Base-by-base conservation (phyloP, 2,329 filamentous ascomycete species). In the Dactylellina drechsleri region DNA sequence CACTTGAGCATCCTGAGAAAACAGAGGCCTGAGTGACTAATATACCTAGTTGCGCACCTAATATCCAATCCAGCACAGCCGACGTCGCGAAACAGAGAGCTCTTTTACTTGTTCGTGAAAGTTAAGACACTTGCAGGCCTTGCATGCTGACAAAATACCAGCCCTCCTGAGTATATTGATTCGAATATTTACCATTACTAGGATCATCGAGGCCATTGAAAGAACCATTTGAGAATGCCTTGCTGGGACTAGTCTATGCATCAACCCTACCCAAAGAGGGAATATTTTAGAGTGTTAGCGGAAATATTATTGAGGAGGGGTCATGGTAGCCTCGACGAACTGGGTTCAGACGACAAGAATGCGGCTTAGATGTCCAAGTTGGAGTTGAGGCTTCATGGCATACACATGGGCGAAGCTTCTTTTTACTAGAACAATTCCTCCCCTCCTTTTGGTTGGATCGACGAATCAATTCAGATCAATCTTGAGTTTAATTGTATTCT, bases 291-390 rank as follows among this genome's bases (percentile, higher is more conserved):
- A 13, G 8, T 47, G 43, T 13, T 13, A 18, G 15, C 43, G 3
- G 43, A 47, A 18, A n/a, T 1, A 15, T 47, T 18, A 13, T 18
- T 2, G 43, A 4, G 13, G 13, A 47, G 16, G 43, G 43, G 31
- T 2, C 31, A 36, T 7, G 31, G 31, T 36, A 36, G 31, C 31
- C 31, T 47, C 43, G 43, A 47, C 43, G 16, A n/a, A 18, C 15
- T 4, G 13, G 43, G 43, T 15, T 18, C 16, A n/a, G 43, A 47
- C 43, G 31, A 7, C 7, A 47, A 47, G 13, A 6, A 15, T 47
- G 43, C 43, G 43, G 43, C 43, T 47, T 47, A 47, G 43, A 47
- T 36, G 10, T 36, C 31, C 16, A 47, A 47, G 7, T 47, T 47
- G 43, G 13, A 4, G 13, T 18, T 47, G 43, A 47, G n/a, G 15